Percentiles rank a stretch among this genome's conserved stretches.
phyloP scores from a whole-genome alignment of 2,329 filamentous ascomycete species.

The Trichoderma koningiopsis region DNA sequence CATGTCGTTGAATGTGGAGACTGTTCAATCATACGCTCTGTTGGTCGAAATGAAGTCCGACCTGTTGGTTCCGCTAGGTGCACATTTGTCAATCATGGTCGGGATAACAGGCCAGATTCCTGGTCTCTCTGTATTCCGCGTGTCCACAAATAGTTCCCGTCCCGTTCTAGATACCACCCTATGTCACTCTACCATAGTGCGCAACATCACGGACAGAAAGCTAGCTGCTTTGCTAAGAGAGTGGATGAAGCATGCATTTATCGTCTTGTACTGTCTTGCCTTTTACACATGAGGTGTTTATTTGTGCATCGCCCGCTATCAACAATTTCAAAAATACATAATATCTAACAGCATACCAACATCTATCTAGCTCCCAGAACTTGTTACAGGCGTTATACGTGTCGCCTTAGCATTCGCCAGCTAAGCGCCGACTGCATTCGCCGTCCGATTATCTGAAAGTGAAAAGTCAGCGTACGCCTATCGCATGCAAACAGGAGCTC shows the following conservation, averaged over 20 bases:
- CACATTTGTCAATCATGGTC: not conserved
- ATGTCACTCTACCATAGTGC: not conserved
- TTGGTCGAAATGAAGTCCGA: not conserved
- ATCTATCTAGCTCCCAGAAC: not conserved
- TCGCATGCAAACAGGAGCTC: not conserved
- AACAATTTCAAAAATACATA: not conserved
- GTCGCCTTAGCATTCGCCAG: not conserved
- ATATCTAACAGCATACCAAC: not conserved
- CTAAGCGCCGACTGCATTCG: slow-evolving; percentile 6
- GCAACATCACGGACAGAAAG: not conserved
- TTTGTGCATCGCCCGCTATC: not conserved
- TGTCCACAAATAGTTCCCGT: not conserved
- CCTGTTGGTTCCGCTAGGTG: not conserved
- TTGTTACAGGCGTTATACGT: not conserved
- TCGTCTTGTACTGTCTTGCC: not conserved
- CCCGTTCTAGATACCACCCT: not conserved
- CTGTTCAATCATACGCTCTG: not conserved
- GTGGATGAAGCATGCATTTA: not conserved
- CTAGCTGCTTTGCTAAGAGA: not conserved
- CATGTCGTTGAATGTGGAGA: slow-evolving; percentile 15
- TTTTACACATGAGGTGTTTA: not conserved
- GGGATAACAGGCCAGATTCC: not conserved
- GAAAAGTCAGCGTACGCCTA: slow-evolving; percentile 4
- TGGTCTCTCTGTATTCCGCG: not conserved
- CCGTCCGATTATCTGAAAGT: not conserved